Percentiles rank a stretch among this genome's conserved stretches.
Evolutionary conservation across 83 land plant species (phyloP).

Genomic region (Larix sibirica): DNA sequence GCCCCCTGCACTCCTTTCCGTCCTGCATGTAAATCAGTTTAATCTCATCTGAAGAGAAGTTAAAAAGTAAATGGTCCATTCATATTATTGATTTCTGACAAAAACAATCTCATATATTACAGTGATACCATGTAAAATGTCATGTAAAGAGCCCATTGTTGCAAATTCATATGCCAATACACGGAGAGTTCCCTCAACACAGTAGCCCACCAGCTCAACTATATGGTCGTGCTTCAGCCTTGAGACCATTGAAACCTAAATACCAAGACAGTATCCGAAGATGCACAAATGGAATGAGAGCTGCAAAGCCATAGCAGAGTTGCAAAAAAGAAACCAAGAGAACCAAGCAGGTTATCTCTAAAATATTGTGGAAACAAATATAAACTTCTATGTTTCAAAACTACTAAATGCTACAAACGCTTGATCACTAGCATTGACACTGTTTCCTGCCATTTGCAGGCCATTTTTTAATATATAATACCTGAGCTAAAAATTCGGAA

Average conservation of each 20-base stretch:
- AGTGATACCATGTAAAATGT: constrained; percentile 57
- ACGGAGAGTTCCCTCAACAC: constrained; percentile 57
- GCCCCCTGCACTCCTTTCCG: constrained; percentile 61
- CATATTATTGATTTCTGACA: not conserved
- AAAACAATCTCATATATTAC: not conserved
- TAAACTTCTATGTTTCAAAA: too few relatives aligned
- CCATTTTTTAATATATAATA: constrained; percentile 12
- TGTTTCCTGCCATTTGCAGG: too few relatives aligned
- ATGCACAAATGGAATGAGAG: not conserved
- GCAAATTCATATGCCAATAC: constrained; percentile 70
- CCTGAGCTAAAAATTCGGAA: constrained; percentile 55
- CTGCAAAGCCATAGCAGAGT: not conserved
- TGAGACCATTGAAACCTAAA: constrained; percentile 57
- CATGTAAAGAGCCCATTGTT: constrained; percentile 69
- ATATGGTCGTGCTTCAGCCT: constrained; percentile 69
- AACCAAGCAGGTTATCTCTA: too few relatives aligned
- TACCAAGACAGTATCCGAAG: not conserved
- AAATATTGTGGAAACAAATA: too few relatives aligned
- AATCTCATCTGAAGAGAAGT: too few relatives aligned
- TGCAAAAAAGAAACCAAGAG: not conserved
- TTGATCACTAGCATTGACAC: too few relatives aligned
- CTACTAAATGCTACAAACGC: too few relatives aligned
- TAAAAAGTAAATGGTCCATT: too few relatives aligned
- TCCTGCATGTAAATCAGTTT: constrained; percentile 2
- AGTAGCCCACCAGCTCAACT: constrained; percentile 65